These are phyloP conservation scores for Rhizopogon roseolus DNA, from an alignment of 768 basidiomycete species.

Conservation along the genomic window DNA sequence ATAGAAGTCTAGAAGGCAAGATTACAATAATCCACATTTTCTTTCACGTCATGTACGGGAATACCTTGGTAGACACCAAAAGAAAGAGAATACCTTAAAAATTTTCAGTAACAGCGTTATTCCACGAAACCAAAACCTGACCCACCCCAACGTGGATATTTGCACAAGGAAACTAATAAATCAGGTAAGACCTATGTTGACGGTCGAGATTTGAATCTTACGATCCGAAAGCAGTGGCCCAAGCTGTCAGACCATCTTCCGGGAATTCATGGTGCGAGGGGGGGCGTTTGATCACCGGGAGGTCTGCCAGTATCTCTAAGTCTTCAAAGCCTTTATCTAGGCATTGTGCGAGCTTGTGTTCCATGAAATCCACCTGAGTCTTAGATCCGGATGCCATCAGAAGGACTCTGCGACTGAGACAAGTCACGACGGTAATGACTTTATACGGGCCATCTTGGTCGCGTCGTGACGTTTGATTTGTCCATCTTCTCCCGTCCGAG, in stretches of 20 bases:
- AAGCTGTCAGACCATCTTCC: conserved; percentile 23
- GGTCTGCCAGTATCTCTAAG: background rate
- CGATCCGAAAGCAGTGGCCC: conserved; percentile 20
- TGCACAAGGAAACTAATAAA: conserved; percentile 23
- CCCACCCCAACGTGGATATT: conserved; percentile 30
- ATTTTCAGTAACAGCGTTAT: background rate
- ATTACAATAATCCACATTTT: background rate
- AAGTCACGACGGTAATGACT: no score
- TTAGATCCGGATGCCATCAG: background rate
- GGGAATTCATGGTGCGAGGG: conserved; percentile 13
- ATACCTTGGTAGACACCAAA: conserved; percentile 40
- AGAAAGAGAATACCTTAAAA: conserved; percentile 25
- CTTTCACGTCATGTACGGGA: no score
- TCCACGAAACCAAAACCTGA: background rate
- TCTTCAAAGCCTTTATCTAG: background rate
- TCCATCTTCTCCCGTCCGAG: no score
- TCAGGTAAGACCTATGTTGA: background rate
- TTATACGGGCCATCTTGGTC: no score
- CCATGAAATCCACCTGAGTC: background rate
- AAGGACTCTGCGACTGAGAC: no score
- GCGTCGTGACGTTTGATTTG: no score
- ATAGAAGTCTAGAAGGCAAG: conserved; percentile 31
- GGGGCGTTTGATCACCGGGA: background rate
- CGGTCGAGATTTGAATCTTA: conserved; percentile 1
- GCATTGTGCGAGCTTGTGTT: no score